These are phyloP conservation scores for Escallonia rubra DNA, from an alignment of 129 eudicot species.

Conservation along the genomic window DNA sequence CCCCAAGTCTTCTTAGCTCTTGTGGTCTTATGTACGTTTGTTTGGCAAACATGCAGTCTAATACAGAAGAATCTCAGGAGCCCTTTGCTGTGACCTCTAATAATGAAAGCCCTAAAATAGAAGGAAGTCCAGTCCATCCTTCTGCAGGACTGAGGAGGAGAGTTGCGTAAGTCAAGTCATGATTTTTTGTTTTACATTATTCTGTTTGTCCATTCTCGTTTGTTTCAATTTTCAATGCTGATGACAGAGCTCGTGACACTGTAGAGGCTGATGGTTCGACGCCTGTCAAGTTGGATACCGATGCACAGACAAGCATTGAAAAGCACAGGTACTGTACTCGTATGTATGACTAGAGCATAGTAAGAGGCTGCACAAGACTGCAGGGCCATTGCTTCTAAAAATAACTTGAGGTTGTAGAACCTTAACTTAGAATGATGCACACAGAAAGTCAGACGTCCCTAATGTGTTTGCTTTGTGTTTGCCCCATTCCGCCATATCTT, in stretches of 20 bases:
- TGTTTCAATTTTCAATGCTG: slow-evolving; percentile 2
- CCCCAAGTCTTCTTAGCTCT: too few relatives aligned
- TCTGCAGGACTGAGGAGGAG: slow-evolving; percentile 71
- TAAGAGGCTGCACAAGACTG: too few relatives aligned
- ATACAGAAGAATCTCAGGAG: slow-evolving; percentile 27
- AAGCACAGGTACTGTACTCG: slow-evolving; percentile 72
- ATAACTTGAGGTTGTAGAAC: too few relatives aligned
- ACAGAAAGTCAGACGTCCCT: too few relatives aligned
- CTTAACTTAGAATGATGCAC: too few relatives aligned
- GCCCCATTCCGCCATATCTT: too few relatives aligned
- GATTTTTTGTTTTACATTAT: background rate
- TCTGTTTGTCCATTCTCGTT: background rate
- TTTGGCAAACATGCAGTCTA: slow-evolving; percentile 23
- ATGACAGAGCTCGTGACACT: slow-evolving; percentile 33
- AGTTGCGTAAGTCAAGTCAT: slow-evolving; percentile 43
- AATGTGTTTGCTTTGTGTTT: too few relatives aligned
- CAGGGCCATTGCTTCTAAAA: too few relatives aligned
- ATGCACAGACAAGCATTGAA: slow-evolving; percentile 61
- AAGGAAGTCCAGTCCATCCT: slow-evolving; percentile 37
- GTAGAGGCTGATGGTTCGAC: slow-evolving; percentile 37
- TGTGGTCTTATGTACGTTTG: background rate
- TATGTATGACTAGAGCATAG: too few relatives aligned
- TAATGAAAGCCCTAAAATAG: slow-evolving; percentile 32
- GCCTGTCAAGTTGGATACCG: slow-evolving; percentile 73
- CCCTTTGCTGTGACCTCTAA: slow-evolving; percentile 33